Percentiles rank a stretch among this genome's conserved stretches.
Evolutionary conservation across 225 moss, liverwort and hornwort genomes (phyloP).

Genomic region (Pseudisothecium myosuroides): DNA sequence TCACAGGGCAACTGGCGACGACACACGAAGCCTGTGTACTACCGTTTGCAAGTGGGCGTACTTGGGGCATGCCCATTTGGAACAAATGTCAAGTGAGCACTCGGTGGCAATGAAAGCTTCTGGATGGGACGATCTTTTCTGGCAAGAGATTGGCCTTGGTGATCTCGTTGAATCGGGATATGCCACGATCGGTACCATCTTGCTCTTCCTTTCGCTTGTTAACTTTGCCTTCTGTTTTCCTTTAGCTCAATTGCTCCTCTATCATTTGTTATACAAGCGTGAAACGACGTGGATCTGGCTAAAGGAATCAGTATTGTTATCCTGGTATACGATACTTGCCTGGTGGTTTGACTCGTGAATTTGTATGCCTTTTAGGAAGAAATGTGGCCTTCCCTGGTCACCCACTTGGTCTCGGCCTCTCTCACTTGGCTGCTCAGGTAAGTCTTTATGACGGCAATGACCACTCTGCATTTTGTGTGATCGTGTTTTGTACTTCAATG

Average conservation of each 20-base stretch:
- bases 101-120: constrained; percentile 86
- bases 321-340: not conserved
- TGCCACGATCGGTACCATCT: constrained; percentile 71
- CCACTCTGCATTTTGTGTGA: not conserved
- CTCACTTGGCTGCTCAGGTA: constrained; percentile 79
- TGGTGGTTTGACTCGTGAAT: constrained; percentile 3
- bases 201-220: not conserved
- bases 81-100: constrained; percentile 56
- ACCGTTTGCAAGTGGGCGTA: constrained; percentile 98
- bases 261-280: not conserved
- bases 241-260: not conserved
- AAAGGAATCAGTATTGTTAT: not conserved
- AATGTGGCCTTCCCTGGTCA: constrained; percentile 95
- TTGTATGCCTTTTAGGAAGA: constrained; percentile 47
- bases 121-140: constrained; percentile 97
- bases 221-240: not conserved
- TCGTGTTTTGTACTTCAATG: not conserved
- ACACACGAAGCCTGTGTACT: constrained; percentile 93
- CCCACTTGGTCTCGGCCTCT: constrained; percentile 92
- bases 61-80: constrained; percentile 83
- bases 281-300: not conserved
- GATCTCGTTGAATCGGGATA: constrained; percentile 90
- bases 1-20: constrained; percentile 93
- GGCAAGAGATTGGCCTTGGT: constrained; percentile 93
- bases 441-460: not conserved